Evolutionary conservation across 1,284 basidiomycete genomes (phyloP), one percentile per base, ranked within the genome.

Genomic region (Irpex rosettiformis): DNA sequence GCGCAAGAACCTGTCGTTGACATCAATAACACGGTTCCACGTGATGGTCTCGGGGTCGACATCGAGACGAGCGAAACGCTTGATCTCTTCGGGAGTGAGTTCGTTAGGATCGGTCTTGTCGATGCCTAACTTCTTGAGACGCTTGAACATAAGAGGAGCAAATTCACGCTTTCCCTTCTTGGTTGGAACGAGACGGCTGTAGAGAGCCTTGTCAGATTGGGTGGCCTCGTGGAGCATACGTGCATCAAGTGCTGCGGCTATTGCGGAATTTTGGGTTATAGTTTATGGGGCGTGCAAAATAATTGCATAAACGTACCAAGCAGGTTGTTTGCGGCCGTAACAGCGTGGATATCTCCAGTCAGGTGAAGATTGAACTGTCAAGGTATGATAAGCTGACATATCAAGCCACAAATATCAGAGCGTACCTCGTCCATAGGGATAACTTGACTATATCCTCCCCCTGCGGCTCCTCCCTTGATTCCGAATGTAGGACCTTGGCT

Each of bases 401-500:
- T 51, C 7, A 8, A 28, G 10, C 7, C 3, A 22, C 52, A 2
- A 10, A 52, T 13, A n/a, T 18, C 8, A 45, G 7, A 16, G 49
- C 18, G 61, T 72, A 94, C 93, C 79, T 98, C 96, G 70, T 98
- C 96, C 96, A 98, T 98, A 55, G 96, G 96, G 75, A 98, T 98
- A 68, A 99, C 93, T 73, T 99, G 96, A 71, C 94, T 95, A 80
- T 99, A 99, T 59, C 96, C 96, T 66, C 96, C 96, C 57, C 97
- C 96, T 56, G 96, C 96, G 30, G 96, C 97, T 69, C 97, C 97
- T 67, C 96, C 96, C 78, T 99, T 99, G 81, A 99, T 98, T 71
- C 97, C 96, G 70, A 99, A 99, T 0, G 96, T 99, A 28, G 96
- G 96, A 16, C 97, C 96, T 74, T 99, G 96, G 74, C 94, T 96